Conservation (phyloP, 2,329 filamentous ascomycete genomes). For the Gaeumannomyces sp. region DNA sequence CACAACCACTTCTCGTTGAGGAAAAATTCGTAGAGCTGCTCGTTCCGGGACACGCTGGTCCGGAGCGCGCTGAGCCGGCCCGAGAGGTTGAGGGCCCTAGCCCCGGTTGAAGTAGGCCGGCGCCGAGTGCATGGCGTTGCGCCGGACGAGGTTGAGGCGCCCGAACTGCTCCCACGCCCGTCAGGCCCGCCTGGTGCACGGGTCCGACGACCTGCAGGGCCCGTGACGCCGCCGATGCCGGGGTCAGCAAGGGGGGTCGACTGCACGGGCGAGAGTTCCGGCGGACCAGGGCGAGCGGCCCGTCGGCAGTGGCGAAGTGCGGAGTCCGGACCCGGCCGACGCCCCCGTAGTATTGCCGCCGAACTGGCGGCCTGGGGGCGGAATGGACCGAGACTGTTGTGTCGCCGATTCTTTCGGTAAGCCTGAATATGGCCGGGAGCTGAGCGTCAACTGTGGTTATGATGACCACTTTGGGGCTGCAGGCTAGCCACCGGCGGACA, state of each 20-base stretch:
- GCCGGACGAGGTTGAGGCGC: conserved; percentile 3
- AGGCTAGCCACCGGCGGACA: not conserved
- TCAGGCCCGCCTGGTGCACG: not conserved
- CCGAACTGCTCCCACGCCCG: not conserved
- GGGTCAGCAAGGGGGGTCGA: not conserved
- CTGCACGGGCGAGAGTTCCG: not conserved
- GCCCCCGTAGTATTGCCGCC: not conserved
- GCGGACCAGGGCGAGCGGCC: not conserved
- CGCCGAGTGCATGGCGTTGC: conserved; percentile 2
- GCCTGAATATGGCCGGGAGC: not conserved
- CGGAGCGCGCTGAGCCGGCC: not conserved
- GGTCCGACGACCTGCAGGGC: not conserved
- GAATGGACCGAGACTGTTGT: not conserved
- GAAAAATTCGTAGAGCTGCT: not conserved
- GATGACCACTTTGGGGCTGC: not conserved
- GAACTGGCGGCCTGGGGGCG: not conserved
- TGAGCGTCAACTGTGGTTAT: not conserved
- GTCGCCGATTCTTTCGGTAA: not conserved
- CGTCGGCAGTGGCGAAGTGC: not conserved
- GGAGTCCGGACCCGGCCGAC: not conserved
- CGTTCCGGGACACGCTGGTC: not conserved
- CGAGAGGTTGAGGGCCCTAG: not conserved
- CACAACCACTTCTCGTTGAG: conserved; percentile 2
- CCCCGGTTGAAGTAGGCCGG: conserved; percentile 3
- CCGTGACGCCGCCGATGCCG: conserved; percentile 3